phyloP scores from a whole-genome alignment of 805 yeast species.

The fission yeast (Schizosaccharomyces pombe) region DNA sequence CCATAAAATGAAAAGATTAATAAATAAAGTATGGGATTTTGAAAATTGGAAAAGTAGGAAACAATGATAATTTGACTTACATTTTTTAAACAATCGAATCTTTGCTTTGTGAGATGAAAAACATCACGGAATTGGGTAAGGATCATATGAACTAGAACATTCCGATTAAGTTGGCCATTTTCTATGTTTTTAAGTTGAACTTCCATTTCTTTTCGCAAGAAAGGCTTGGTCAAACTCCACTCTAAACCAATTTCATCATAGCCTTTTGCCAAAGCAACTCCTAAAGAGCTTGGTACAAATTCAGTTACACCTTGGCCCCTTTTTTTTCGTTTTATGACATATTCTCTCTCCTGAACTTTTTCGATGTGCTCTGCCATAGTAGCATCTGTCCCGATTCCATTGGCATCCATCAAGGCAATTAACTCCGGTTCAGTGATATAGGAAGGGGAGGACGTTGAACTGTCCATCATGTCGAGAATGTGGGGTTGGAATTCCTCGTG shows the following conservation, averaged over 20 bases:
- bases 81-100: neutral
- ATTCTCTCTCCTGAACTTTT: conserved; percentile 45
- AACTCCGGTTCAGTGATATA: conserved; percentile 80
- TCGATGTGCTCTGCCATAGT: conserved; percentile 95
- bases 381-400: conserved; percentile 97
- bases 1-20: neutral
- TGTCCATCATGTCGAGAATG: conserved; percentile 38
- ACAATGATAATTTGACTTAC: too few species aligned
- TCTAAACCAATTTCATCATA: conserved; percentile 61
- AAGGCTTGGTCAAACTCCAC: conserved; percentile 66
- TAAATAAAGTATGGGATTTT: neutral
- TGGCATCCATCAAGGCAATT: conserved; percentile 81
- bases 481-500: conserved; percentile 35
- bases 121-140: neutral
- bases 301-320: conserved; percentile 11
- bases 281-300: conserved; percentile 60
- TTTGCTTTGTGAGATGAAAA: neutral
- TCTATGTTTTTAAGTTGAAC: conserved; percentile 1
- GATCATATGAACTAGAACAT: neutral
- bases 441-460: conserved; percentile 59
- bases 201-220: conserved; percentile 34
- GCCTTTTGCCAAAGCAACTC: conserved; percentile 71
- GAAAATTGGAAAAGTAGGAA: too few species aligned
- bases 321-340: conserved; percentile 19
- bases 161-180: neutral